Base-by-base conservation (phyloP, 2,329 filamentous ascomycete species). In the Penicillium sp. region DNA sequence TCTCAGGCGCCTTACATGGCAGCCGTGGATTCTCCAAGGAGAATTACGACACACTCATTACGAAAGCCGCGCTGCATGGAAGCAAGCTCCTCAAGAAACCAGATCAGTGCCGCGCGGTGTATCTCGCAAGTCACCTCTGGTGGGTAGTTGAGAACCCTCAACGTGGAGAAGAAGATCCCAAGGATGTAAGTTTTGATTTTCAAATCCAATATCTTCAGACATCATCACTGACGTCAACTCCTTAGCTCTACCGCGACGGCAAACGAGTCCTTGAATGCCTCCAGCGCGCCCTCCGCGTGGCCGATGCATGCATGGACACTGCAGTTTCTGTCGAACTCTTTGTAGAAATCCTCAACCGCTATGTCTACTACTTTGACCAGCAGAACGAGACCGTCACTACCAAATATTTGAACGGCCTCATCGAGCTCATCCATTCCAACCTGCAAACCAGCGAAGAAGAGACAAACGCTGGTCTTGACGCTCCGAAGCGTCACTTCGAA, bases 321-420 rank as follows among this genome's bases (percentile, higher is more conserved):
- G 91, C 91, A 7, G 91, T 97, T 4, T 97, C 91, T 2, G 94
- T 99, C 43, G 95, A 99, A 76, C 82, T 99, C 45, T 99, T 99
- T 75, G 93, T 99, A 53, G 94, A 99, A 77, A 99, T 99, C 60
- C 79, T 99, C 52, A 97, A 99, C 74, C 86, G 94, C 74, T 99
- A 99, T 71, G 92, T 97, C 49, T 99, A 99, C 75, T 99, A 97
- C 78, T 99, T 97, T 77, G 94, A 99, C 74, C 93, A 99, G 74
- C 91, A 96, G 71, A 99, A 99, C 74, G 94, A 99, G 76, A 92
- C 92, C 62, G 94, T 99, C 36, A 99, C 94, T 5, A 97, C 89
- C 2, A 97, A 97, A 76, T 99, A 97, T 72, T 83, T 99, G 59
- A 99, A 99, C 70, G 94, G 94, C 3, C 84, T 99, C 47, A 97